A percentile compares a stretch with the other conserved stretches of the same genome.
Conservation (phyloP, 2,329 filamentous ascomycete species). For the Cladosporium sp. region DNA sequence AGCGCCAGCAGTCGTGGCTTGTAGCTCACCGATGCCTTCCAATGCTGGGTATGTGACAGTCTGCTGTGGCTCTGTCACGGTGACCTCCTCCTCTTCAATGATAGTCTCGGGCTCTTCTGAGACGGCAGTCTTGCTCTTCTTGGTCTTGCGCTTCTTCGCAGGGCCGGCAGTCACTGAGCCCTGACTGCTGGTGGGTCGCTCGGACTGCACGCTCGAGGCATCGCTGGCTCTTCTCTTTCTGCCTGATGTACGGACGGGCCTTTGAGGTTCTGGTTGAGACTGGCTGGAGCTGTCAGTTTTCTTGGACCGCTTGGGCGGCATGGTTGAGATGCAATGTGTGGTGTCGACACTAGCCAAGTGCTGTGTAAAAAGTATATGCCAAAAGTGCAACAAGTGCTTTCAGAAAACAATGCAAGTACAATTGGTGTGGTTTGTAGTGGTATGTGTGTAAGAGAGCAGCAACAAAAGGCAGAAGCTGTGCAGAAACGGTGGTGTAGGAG, state of each 20-base stretch:
- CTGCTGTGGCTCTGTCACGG: slow-evolving; percentile 10
- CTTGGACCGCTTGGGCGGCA: slow-evolving; percentile 25
- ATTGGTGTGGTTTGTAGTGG: neutral
- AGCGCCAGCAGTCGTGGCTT: slow-evolving; percentile 15
- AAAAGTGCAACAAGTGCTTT: neutral
- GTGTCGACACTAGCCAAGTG: neutral
- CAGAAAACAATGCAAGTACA: neutral
- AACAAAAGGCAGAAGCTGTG: neutral
- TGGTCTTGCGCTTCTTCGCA: slow-evolving; percentile 22
- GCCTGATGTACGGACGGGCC: slow-evolving; percentile 18
- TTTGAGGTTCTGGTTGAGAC: slow-evolving; percentile 16
- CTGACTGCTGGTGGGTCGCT: slow-evolving; percentile 22
- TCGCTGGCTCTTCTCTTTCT: slow-evolving; percentile 27
- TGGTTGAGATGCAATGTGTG: slow-evolving; percentile 7
- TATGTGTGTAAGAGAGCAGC: neutral
- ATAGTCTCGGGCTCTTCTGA: slow-evolving; percentile 25
- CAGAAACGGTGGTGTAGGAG: neutral
- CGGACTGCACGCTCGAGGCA: slow-evolving; percentile 21
- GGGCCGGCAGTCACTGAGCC: slow-evolving; percentile 15
- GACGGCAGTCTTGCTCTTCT: slow-evolving; percentile 18
- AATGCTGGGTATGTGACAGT: slow-evolving; percentile 4
- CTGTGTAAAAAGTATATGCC: neutral
- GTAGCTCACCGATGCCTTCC: slow-evolving; percentile 10
- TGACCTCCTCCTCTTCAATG: slow-evolving; percentile 23
- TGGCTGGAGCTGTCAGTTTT: slow-evolving; percentile 15